Conservation (phyloP, 1,284 basidiomycete genomes). For the Rhodotorula sp. region DNA sequence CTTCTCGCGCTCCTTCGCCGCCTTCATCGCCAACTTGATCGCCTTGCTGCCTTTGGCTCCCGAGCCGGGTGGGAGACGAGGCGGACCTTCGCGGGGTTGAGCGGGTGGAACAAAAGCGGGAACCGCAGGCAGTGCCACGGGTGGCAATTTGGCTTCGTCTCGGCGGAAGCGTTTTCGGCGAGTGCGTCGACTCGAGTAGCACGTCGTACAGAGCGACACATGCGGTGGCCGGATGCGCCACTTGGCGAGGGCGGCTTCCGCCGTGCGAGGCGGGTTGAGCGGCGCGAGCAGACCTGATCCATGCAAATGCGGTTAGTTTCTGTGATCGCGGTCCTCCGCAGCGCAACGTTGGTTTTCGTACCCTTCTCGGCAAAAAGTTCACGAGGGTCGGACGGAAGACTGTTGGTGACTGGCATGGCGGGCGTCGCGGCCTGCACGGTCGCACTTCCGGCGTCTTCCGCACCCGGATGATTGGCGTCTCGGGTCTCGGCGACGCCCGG, state of each 20-base stretch:
- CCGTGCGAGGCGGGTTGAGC: conserved; percentile 37
- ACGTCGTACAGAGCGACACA: conserved; percentile 24
- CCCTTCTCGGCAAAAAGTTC: conserved; percentile 1
- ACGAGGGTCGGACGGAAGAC: not conserved
- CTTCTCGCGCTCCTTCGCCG: conserved; percentile 37
- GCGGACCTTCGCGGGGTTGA: conserved; percentile 25
- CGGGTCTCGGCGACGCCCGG: conserved; percentile 16
- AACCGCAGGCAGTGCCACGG: conserved; percentile 22
- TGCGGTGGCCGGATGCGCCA: conserved; percentile 34
- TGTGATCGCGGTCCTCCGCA: not conserved
- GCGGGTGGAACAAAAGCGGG: conserved; percentile 32
- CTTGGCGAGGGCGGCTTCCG: conserved; percentile 40
- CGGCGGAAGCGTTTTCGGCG: conserved; percentile 11
- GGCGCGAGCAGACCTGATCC: conserved; percentile 24
- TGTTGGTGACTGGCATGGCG: not conserved
- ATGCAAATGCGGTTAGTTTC: not conserved
- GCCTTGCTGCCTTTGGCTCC: conserved; percentile 40
- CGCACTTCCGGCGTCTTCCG: not conserved
- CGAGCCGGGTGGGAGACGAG: conserved; percentile 34
- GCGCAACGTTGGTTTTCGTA: not conserved
- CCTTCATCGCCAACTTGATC: conserved; percentile 40
- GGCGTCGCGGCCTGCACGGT: not conserved
- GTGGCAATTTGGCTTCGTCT: conserved; percentile 14
- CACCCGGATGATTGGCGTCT: not conserved
- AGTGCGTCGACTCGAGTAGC: conserved; percentile 19